Base-by-base conservation (phyloP, 2,329 filamentous ascomycete species). In the Chaetomium sp. region DNA sequence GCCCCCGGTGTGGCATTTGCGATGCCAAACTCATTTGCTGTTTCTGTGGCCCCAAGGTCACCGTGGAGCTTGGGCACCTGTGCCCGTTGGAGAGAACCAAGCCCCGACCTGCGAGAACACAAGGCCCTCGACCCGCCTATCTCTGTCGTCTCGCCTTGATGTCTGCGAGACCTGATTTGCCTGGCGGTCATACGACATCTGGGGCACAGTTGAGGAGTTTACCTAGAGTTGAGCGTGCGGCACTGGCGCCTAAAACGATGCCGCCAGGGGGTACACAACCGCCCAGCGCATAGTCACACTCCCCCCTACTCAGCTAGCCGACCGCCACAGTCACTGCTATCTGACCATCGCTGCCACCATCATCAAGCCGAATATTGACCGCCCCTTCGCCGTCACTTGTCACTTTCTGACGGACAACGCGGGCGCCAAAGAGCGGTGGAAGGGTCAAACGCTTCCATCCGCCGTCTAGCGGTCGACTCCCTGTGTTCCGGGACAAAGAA, bases 401-500 rank as follows among this genome's bases (percentile, higher is more conserved):
- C 78, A 80, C 70, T 78, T 63, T 71, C 73, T 74, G 72, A 72
- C 74, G 75, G 73, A 74, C 72, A 76, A 78, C 75, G 79, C 75
- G 75, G 75, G 74, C 75, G 74, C 72, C 74, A 81, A 82, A 79
- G 75, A 79, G 80, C 80, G 80, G 80, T 82, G 79, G 79, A 69
- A 76, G 72, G 72, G 71, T 77, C 81, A 83, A 83, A 82, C 81
- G 79, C 73, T 73, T 74, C 69, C 69, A 66, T 67, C 74, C 76
- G 74, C 75, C 63, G 73, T 73, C 74, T 74, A 75, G 78, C 74
- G 78, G 75, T 76, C 80, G 79, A 80, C 79, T 82, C 79, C 79
- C 78, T 81, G 80, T 81, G 77, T 78, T 69, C 70, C 71, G 72
- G 73, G 76, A 83, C 81, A 82, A 83, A 83, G 80, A 75, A 73